Evolutionary conservation across 2,329 filamentous ascomycete genomes (phyloP).

Genomic region (Teratosphaeria viscida): DNA sequence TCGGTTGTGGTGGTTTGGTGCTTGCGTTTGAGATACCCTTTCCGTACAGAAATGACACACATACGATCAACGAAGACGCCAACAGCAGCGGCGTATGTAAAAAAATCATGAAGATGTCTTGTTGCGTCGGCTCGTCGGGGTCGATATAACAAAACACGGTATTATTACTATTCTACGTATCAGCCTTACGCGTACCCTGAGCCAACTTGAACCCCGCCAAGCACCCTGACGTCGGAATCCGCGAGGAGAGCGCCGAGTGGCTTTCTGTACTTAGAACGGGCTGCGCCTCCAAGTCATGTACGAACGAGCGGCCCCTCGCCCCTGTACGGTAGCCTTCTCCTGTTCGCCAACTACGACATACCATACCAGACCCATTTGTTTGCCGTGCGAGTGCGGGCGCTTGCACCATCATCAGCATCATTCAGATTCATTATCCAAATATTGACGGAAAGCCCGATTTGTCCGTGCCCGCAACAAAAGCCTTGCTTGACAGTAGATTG

Average conservation of each 20-base stretch:
- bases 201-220: background rate
- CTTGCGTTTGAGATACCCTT: background rate
- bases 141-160: background rate
- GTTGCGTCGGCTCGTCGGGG: background rate
- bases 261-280: background rate
- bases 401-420: background rate
- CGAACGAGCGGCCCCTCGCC: background rate
- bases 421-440: background rate
- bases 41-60: background rate
- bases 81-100: background rate
- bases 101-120: background rate
- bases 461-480: background rate
- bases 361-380: background rate
- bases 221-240: background rate
- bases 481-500: background rate
- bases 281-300: background rate
- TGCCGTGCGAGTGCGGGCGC: background rate
- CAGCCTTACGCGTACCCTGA: background rate
- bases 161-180: background rate
- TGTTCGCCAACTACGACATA: background rate
- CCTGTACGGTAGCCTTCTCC: background rate
- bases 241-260: background rate
- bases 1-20: background rate
- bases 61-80: background rate
- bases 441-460: background rate